Conservation (phyloP, 2,329 filamentous ascomycete genomes). For the Tolypocladium cylindrosporum region DNA sequence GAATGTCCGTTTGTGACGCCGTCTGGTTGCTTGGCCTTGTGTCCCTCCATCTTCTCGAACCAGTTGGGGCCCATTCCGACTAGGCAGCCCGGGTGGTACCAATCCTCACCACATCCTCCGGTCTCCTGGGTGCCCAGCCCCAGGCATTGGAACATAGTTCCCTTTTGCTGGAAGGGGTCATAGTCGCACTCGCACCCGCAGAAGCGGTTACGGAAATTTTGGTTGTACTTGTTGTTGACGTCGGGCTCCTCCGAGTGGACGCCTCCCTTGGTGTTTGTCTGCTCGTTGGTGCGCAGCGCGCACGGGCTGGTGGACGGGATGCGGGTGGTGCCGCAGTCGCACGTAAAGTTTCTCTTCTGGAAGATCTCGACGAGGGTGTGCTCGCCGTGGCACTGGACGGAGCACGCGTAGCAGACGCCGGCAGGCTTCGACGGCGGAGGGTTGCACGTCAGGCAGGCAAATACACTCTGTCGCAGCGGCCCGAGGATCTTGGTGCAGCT, state of each 20-base stretch:
- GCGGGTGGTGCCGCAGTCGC: constrained; percentile 87
- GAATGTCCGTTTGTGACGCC: constrained; percentile 9
- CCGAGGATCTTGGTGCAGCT: constrained; percentile 87
- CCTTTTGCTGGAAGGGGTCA: constrained; percentile 79
- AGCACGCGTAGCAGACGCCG: constrained; percentile 93
- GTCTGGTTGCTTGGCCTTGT: constrained; percentile 14
- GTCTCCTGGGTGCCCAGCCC: constrained; percentile 71
- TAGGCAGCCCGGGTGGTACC: constrained; percentile 92
- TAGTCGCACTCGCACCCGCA: constrained; percentile 86
- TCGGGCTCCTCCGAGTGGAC: constrained; percentile 68
- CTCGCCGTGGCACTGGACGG: constrained; percentile 91
- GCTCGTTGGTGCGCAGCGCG: constrained; percentile 59
- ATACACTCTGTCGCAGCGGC: constrained; percentile 76
- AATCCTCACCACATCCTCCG: constrained; percentile 91
- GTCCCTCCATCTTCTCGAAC: constrained; percentile 43
- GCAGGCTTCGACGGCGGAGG: constrained; percentile 62
- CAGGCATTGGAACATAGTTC: constrained; percentile 96
- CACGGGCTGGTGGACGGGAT: constrained; percentile 64
- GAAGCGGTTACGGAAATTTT: constrained; percentile 90
- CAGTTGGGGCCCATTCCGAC: constrained; percentile 70
- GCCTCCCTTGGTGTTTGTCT: constrained; percentile 64
- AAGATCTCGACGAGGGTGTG: constrained; percentile 94
- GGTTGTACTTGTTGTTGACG: constrained; percentile 77
- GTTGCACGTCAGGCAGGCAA: constrained; percentile 89
- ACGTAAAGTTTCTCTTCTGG: constrained; percentile 88